phyloP scores from a whole-genome alignment of 345 rosid genomes.

The Jatropha curcas region DNA sequence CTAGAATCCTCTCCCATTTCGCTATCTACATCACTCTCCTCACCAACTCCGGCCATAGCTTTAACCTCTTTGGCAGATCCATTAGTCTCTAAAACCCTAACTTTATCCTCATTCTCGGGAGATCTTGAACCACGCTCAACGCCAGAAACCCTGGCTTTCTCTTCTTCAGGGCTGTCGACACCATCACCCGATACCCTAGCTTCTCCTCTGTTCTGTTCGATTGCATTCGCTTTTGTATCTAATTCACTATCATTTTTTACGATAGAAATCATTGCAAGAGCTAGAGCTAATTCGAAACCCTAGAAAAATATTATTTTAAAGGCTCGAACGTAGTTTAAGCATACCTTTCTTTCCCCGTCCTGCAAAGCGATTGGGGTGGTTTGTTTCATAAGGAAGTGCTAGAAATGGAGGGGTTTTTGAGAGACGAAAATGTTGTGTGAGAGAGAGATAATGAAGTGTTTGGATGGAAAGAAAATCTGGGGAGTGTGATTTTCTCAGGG shows the following conservation, averaged over 20 bases:
- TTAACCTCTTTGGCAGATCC: conserved; percentile 19
- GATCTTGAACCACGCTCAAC: conserved; percentile 27
- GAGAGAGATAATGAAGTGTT: conserved; percentile 5
- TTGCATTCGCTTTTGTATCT: conserved; percentile 19
- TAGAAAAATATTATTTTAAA: conserved; percentile 7
- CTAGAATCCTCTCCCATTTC: conserved; percentile 31
- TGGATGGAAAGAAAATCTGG: conserved; percentile 29
- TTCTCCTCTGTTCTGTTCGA: conserved; percentile 23
- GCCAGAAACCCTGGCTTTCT: conserved; percentile 23
- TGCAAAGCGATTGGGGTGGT: neutral
- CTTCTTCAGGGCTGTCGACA: conserved; percentile 16
- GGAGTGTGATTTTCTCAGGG: neutral
- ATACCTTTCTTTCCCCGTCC: conserved; percentile 22
- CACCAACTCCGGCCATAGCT: neutral
- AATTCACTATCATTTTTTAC: conserved; percentile 22
- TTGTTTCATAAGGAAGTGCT: conserved; percentile 4
- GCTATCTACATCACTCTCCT: conserved; percentile 16
- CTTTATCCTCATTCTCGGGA: conserved; percentile 13
- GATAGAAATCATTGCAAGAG: conserved; percentile 26
- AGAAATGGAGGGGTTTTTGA: neutral
- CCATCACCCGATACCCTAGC: conserved; percentile 30
- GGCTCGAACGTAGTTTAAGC: conserved; percentile 5
- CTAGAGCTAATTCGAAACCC: conserved; percentile 26
- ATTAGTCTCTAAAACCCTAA: conserved; percentile 27
- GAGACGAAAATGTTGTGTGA: neutral